phyloP scores from a whole-genome alignment of 2,329 filamentous ascomycete genomes.

The Boeremia lycopersici region DNA sequence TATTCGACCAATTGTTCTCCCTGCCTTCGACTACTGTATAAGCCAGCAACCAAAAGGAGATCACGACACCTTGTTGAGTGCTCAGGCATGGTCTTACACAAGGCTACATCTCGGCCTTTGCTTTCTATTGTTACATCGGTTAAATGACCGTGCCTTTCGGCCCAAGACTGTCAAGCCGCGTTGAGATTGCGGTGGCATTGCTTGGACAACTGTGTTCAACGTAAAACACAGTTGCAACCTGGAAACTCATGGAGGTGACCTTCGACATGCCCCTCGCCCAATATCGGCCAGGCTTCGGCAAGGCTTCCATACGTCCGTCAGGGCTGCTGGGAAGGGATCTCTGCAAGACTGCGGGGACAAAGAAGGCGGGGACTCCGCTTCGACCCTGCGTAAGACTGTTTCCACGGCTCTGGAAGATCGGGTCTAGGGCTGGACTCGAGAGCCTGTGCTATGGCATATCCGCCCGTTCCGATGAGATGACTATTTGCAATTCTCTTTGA shows the following conservation, averaged over 20 bases:
- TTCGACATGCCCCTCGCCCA: not conserved
- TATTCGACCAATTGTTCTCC: not conserved
- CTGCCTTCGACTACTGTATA: not conserved
- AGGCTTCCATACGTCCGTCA: slow-evolving; percentile 7
- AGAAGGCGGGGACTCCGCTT: slow-evolving; percentile 26
- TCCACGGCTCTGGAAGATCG: slow-evolving; percentile 14
- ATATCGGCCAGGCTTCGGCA: slow-evolving; percentile 4
- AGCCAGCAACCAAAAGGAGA: not conserved
- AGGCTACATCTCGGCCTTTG: not conserved
- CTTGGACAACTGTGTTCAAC: slow-evolving; percentile 8
- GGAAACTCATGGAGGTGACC: not conserved
- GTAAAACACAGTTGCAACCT: not conserved
- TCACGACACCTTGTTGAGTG: not conserved
- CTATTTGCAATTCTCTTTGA: not conserved
- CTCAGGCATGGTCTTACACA: not conserved
- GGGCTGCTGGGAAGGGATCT: not conserved
- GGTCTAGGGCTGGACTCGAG: slow-evolving; percentile 3
- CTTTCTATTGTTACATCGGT: slow-evolving; percentile 8
- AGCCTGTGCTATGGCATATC: not conserved
- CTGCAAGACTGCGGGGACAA: slow-evolving; percentile 10
- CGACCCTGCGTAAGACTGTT: slow-evolving; percentile 24
- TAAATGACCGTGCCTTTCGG: slow-evolving; percentile 5
- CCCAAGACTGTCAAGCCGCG: slow-evolving; percentile 9
- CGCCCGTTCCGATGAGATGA: slow-evolving; percentile 2
- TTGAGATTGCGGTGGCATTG: slow-evolving; percentile 21